Evolutionary conservation across 1,139 yeast genomes (phyloP).

Genomic region (Yamadazyma blattariae): DNA sequence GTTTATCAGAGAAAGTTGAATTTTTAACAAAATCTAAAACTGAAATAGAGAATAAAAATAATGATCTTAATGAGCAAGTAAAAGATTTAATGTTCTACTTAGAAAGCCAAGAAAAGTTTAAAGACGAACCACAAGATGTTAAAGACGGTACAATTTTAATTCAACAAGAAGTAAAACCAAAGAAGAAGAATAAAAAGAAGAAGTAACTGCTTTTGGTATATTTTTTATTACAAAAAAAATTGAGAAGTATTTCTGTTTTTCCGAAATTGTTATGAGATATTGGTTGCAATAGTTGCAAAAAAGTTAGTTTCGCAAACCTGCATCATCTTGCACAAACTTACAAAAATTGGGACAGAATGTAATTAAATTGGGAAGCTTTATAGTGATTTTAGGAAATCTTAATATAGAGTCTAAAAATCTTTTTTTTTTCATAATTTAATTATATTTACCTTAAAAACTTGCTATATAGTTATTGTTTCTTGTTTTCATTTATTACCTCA

Average conservation of each 20-base stretch:
- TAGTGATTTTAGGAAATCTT: no score
- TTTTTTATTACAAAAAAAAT: no score
- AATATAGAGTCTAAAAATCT: no score
- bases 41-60: constrained; percentile 34
- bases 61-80: constrained; percentile 65
- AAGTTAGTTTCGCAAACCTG: constrained; percentile 7
- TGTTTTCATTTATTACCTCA: no score
- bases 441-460: no score
- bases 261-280: no score
- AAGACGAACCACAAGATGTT: constrained; percentile 67
- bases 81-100: constrained; percentile 79
- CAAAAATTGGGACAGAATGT: background rate
- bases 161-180: constrained; percentile 21
- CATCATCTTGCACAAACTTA: constrained; percentile 12
- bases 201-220: no score
- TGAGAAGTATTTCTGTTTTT: no score
- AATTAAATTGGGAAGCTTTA: background rate
- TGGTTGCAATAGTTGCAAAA: no score
- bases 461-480: no score
- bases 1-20: constrained; percentile 57
- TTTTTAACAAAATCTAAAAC: constrained; percentile 30
- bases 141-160: constrained; percentile 65
- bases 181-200: constrained; percentile 19
- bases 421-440: no score
- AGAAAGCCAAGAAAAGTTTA: constrained; percentile 70